Conservation (phyloP, 1,284 basidiomycete genomes). For the Apiotrichum mycotoxinovorans region DNA sequence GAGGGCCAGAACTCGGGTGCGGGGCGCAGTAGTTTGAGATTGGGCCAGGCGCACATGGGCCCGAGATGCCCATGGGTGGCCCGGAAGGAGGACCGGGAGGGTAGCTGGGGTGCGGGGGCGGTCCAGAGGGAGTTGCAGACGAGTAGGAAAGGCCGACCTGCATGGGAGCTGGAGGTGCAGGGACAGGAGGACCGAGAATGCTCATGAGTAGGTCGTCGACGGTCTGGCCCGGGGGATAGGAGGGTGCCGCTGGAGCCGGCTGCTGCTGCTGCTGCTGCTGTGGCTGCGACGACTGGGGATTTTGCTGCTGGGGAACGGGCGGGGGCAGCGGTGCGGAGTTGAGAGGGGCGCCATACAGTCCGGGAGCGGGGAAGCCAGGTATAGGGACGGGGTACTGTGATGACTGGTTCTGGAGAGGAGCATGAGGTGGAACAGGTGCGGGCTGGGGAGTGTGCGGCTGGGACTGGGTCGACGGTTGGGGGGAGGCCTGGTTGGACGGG, state of each 20-base stretch:
- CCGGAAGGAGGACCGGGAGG: not conserved
- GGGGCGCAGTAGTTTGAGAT: constrained; percentile 3
- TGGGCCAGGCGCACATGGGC: not conserved
- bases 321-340: not conserved
- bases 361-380: not conserved
- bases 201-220: constrained; percentile 43
- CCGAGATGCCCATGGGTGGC: not conserved
- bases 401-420: not conserved
- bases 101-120: not conserved
- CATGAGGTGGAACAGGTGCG: not conserved
- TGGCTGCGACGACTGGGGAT: not conserved
- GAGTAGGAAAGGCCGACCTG: not conserved
- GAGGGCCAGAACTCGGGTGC: not conserved
- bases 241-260: constrained; percentile 1
- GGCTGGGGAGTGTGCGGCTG: not conserved
- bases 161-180: not conserved
- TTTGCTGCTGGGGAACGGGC: not conserved
- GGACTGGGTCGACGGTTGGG: not conserved
- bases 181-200: constrained; percentile 26
- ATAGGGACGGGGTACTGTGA: not conserved
- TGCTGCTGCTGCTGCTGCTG: not conserved
- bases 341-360: not conserved
- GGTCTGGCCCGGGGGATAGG: constrained; percentile 33
- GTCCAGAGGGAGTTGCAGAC: no score
- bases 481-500: not conserved